phyloP scores from a whole-genome alignment of 306 rosid genomes.

The Comarum palustre region DNA sequence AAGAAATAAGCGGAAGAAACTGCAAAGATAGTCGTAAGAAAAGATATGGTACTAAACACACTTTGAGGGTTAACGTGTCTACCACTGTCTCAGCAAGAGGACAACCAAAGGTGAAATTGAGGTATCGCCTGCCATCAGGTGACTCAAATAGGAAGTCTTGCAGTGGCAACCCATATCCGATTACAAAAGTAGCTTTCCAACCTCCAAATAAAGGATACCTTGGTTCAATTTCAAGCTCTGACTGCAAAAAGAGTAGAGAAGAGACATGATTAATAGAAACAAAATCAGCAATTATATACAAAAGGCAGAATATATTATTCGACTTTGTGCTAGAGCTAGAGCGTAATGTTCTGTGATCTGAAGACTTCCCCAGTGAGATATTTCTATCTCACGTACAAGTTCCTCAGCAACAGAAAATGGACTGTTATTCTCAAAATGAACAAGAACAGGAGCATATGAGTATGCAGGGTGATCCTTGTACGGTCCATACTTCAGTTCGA shows the following conservation, averaged over 20 bases:
- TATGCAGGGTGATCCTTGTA: conserved; percentile 58
- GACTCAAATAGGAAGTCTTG: conserved; percentile 93
- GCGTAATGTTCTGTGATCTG: conserved; percentile 82
- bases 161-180: conserved; percentile 89
- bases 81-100: conserved; percentile 77
- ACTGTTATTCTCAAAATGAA: conserved; percentile 91
- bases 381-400: conserved; percentile 91
- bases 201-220: conserved; percentile 98
- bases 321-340: conserved; percentile 47
- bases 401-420: conserved; percentile 94
- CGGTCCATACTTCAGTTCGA: conserved; percentile 84
- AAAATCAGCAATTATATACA: conserved; percentile 10
- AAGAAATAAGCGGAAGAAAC: conserved; percentile 17
- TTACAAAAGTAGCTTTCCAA: conserved; percentile 86
- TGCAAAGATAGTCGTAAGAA: conserved; percentile 19
- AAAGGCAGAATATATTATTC: background rate
- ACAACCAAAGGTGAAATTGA: conserved; percentile 92
- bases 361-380: conserved; percentile 96
- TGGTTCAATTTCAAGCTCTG: conserved; percentile 96
- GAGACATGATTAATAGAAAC: background rate
- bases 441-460: conserved; percentile 74
- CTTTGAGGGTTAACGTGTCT: conserved; percentile 76
- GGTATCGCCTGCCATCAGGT: conserved; percentile 85
- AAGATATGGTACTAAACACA: conserved; percentile 35
- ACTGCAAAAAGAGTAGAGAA: conserved; percentile 53